Evolutionary conservation across 306 rosid genomes (phyloP).

Genomic region (Leucaena leucocephala): DNA sequence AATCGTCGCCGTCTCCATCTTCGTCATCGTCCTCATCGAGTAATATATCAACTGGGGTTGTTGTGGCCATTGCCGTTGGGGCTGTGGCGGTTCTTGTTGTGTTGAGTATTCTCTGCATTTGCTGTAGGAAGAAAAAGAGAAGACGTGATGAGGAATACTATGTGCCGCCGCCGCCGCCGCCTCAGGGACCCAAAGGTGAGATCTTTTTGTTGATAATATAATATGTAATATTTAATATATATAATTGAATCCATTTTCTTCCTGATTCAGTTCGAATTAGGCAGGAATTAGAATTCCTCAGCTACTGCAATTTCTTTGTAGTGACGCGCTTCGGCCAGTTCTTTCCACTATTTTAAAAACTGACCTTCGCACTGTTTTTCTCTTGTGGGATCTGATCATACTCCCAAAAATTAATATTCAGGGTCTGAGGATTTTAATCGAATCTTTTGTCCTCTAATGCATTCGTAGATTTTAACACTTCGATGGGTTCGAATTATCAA

Average conservation of each 20-base stretch:
- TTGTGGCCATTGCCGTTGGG: constrained; percentile 16
- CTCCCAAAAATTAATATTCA: not conserved
- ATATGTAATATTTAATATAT: too few relatives aligned
- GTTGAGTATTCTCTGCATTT: constrained; percentile 8
- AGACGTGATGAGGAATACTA: constrained; percentile 24
- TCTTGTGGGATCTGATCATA: constrained; percentile 3
- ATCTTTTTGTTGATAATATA: not conserved
- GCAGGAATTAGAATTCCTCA: not conserved
- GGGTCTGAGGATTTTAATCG: not conserved
- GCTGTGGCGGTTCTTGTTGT: constrained; percentile 15
- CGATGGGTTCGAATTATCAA: not conserved
- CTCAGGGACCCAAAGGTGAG: constrained; percentile 24
- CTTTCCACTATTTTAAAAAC: not conserved
- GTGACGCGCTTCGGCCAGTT: not conserved
- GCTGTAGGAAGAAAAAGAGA: constrained; percentile 7
- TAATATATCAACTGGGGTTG: constrained; percentile 11
- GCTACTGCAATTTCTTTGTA: not conserved
- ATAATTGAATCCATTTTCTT: not conserved
- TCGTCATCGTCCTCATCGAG: not conserved
- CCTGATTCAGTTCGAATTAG: not conserved
- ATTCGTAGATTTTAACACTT: not conserved
- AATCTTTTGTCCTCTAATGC: not conserved
- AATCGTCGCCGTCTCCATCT: constrained; percentile 17
- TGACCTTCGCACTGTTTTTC: not conserved
- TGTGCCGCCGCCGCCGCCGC: constrained; percentile 12